phyloP scores from a whole-genome alignment of 768 basidiomycete genomes.

The Amanita rimosa region DNA sequence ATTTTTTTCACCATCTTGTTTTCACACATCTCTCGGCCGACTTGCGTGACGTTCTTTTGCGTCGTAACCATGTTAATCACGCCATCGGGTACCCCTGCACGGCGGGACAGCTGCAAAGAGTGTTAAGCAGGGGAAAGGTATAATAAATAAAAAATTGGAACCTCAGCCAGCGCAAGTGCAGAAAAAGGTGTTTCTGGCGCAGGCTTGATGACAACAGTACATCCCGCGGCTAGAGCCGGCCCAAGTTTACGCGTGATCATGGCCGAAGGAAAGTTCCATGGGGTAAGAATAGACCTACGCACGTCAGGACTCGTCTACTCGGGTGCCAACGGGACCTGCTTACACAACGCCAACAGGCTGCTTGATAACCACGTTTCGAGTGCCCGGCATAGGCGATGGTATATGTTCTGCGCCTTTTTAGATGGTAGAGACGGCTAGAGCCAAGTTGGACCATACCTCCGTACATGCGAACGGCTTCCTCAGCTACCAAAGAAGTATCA shows the following conservation, averaged over 20 bases:
- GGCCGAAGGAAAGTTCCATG: conserved; percentile 93
- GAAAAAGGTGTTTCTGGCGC: conserved; percentile 94
- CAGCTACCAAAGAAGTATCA: conserved; percentile 38
- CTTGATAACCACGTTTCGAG: conserved; percentile 84
- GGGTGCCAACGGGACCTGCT: not conserved
- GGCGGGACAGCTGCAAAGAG: conserved; percentile 51
- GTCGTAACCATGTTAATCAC: conserved; percentile 94
- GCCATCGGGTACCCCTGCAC: conserved; percentile 91
- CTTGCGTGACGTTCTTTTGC: conserved; percentile 70
- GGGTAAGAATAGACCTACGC: conserved; percentile 63
- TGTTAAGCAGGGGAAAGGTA: not conserved
- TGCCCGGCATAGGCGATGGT: conserved; percentile 56
- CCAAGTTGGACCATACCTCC: conserved; percentile 41
- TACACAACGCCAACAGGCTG: conserved; percentile 68
- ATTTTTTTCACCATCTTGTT: conserved; percentile 81
- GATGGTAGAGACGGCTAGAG: not conserved
- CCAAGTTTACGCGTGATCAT: conserved; percentile 91
- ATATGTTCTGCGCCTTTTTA: conserved; percentile 50
- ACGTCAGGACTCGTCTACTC: not conserved
- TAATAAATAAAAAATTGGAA: conserved; percentile 13
- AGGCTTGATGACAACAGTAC: conserved; percentile 91
- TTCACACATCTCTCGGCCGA: conserved; percentile 92
- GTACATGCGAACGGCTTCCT: conserved; percentile 85
- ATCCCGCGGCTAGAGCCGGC: conserved; percentile 90
- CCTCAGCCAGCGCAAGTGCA: conserved; percentile 84